Evolutionary conservation across 2,329 filamentous ascomycete species (phyloP), one percentile per base, ranked within the genome.

Genomic region (Cladosporium oxysporum): DNA sequence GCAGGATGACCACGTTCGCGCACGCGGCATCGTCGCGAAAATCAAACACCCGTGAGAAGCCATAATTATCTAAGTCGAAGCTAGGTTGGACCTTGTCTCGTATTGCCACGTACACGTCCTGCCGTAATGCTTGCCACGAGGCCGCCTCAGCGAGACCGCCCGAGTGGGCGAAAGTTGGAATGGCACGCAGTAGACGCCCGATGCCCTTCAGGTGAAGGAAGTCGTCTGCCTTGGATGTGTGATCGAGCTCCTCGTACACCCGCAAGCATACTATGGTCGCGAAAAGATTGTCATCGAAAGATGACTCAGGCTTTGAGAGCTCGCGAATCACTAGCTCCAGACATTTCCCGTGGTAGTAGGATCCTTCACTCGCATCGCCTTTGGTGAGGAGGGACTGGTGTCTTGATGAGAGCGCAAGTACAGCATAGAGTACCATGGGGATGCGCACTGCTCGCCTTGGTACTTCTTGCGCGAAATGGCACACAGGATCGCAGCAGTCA

Each of bases 81-180:
- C 77, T 76, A n/a, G 80, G 72, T 1, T 76, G 76, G 26, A 77
- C 73, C 55, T 75, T 71, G 58, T 77, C 75, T 5, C 77, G 76
- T 4, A 80, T 68, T 0, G 77, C 78, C 10, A 78, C 75, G 59
- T 80, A 80, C 28, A 81, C 79, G 37, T 79, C 78, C 67, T 81
- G 79, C 12, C 79, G 73, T 3, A 81, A 69, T 10, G 79, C 79
- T 49, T 79, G 78, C 79, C 79, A 81, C 58, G 77, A 79, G 2
- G 78, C 76, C 11, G 79, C 78, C 67, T 81, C 79, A 0, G 75
- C 76, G 1, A 81, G 69, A 0, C 79, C 79, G 0, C 79, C 78
- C 4, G 79, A 79, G 0, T 75, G 75, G 2, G 78, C 78, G 7
- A 79, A 79, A 23, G 72, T 75, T 5, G 78, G 76, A 66, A 80